Conservation (phyloP, 805 yeast genomes). For the Starmera caribaea region DNA sequence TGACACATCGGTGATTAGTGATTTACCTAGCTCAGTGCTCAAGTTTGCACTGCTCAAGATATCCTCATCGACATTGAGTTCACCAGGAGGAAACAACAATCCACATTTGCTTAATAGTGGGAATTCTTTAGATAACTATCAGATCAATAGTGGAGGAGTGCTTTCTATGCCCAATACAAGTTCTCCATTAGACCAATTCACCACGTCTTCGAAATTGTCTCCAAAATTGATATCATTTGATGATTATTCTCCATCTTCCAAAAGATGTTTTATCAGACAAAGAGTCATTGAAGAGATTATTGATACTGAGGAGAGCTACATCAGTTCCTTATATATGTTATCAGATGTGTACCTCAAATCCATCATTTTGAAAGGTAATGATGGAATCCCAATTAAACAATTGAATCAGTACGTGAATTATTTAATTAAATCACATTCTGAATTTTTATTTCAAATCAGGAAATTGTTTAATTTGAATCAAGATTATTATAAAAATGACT, state of each 20-base stretch:
- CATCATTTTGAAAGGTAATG: slow-evolving; percentile 20
- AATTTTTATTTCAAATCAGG: slow-evolving; percentile 20
- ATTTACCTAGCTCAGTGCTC: slow-evolving; percentile 7
- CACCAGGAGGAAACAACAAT: background rate
- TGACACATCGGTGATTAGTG: background rate
- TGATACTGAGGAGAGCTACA: slow-evolving; percentile 37
- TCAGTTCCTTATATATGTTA: slow-evolving; percentile 34
- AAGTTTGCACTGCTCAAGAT: slow-evolving; percentile 4
- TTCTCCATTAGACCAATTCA: background rate
- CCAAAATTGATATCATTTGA: slow-evolving; percentile 2
- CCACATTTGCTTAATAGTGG: no score
- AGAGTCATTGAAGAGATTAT: slow-evolving; percentile 36
- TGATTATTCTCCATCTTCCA: slow-evolving; percentile 9
- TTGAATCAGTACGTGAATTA: slow-evolving; percentile 19
- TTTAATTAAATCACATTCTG: slow-evolving; percentile 23
- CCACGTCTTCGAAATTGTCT: slow-evolving; percentile 13
- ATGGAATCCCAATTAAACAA: slow-evolving; percentile 27
- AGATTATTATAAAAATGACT: background rate
- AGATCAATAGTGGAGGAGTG: no score
- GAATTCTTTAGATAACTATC: no score
- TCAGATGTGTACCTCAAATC: slow-evolving; percentile 34
- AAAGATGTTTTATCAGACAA: slow-evolving; percentile 12
- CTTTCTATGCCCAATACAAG: background rate
- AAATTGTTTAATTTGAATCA: slow-evolving; percentile 4
- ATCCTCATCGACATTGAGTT: slow-evolving; percentile 2